A percentile compares a stretch with the other conserved stretches of the same genome.
Evolutionary conservation across 352 stramenopile species (phyloP).

Genomic region (Pythium brachiatum): DNA sequence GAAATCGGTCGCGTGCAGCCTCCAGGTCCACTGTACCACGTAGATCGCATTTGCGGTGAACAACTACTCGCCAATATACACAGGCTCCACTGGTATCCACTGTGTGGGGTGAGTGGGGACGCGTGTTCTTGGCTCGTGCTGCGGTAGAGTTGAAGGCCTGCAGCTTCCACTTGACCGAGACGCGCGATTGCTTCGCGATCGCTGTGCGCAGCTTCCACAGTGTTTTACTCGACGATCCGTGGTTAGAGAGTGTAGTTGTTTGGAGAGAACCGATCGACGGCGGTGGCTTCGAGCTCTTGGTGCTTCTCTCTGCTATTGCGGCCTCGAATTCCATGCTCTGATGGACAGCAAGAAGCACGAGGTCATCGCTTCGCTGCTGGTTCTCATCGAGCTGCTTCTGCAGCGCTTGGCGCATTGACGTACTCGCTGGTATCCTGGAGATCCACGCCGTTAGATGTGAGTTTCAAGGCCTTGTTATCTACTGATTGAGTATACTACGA

Average conservation of each 20-base stretch:
- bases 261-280: neutral
- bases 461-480: no score
- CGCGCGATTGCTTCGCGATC: constrained; percentile 7
- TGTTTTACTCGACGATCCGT: neutral
- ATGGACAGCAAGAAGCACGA: constrained; percentile 12
- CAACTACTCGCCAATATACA: constrained; percentile 9
- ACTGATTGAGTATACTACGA: no score
- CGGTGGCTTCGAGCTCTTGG: neutral
- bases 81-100: neutral
- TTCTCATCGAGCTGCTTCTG: neutral
- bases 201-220: constrained; percentile 3
- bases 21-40: constrained; percentile 1
- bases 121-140: neutral
- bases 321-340: constrained; percentile 7
- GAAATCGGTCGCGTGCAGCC: neutral
- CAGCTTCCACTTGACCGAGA: constrained; percentile 21
- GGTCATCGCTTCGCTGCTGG: constrained; percentile 5
- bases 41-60: constrained; percentile 15
- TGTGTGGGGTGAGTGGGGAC: neutral
- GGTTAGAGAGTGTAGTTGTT: neutral
- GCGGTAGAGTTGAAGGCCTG: neutral
- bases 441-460: neutral
- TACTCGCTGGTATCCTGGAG: neutral
- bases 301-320: neutral
- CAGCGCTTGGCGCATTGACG: neutral